Evolutionary conservation across 352 stramenopile genomes (phyloP), one percentile per base, ranked within the genome.

Genomic region (Phytophthora uliginosa): DNA sequence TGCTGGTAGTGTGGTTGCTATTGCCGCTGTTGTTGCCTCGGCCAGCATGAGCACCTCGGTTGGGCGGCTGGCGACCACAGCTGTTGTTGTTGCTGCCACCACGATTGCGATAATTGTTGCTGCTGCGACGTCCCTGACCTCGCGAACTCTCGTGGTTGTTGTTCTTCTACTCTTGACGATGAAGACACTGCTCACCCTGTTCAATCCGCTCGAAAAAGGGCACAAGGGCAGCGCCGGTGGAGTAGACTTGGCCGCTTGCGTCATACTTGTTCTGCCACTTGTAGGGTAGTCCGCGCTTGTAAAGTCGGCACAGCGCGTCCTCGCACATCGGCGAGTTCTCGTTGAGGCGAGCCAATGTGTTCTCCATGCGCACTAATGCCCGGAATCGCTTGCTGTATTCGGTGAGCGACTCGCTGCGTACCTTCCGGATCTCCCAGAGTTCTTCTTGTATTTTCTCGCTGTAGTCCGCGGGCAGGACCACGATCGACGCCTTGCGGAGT

Each of bases 221-320:
- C 0, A 69, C 50, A 8, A 68, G 52, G 2, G 24, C 51, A 24
- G 61, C 61, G 7, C 61, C 36, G 1, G 50, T 68, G 13, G 52
- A 34, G 38, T 68, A 68, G 7, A 61, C 38, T 42, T 61, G 22
- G 7, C 61, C 52, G 31, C 51, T 68, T 2, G 31, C 33, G 18
- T 67, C 50, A 20, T 59, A 67, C 7, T 67, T 60, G 20, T 42
- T 59, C 13, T 67, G 33, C 34, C 50, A 53, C 0, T 67, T 50
- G 10, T 54, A 67, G 1, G 50, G 50, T 4, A 67, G n/a, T 7
- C 51, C 61, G 6, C 62, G 53, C 53, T 63, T 63, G 52, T 45
- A 69, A 0, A 42, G 10, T 1, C 42, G 62, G 9, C 52, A 69
- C 34, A 67, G 12, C 7, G 36, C 12, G 36, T 18, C 36, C 59